Conservation (phyloP, 2,329 filamentous ascomycete genomes). For the Trichothecium roseum region DNA sequence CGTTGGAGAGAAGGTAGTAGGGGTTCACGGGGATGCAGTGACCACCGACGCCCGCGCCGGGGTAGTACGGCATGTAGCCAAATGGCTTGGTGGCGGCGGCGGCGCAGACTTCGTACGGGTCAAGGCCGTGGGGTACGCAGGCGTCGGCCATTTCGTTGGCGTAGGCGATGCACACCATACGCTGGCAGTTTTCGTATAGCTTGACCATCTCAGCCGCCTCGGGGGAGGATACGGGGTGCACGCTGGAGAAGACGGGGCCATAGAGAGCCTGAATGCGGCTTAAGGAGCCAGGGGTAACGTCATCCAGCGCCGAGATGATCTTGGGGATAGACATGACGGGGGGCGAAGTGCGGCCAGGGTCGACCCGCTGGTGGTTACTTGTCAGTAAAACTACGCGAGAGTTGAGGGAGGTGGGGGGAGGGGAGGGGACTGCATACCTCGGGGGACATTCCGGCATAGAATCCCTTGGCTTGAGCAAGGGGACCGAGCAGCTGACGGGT, state of each 20-base stretch:
- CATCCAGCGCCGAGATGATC: conserved; percentile 40
- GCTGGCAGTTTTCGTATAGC: conserved; percentile 47
- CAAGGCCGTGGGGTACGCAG: conserved; percentile 31
- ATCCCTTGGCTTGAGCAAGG: conserved; percentile 27
- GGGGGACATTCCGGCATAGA: conserved; percentile 39
- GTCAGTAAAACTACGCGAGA: background rate
- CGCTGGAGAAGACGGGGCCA: conserved; percentile 31
- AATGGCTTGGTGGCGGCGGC: conserved; percentile 42
- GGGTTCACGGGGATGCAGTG: conserved; percentile 48
- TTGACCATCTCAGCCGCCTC: conserved; percentile 50
- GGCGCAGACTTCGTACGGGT: conserved; percentile 37
- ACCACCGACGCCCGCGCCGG: conserved; percentile 40
- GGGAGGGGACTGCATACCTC: conserved; percentile 16
- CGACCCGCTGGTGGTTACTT: conserved; percentile 19
- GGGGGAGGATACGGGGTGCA: conserved; percentile 37
- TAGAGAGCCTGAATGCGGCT: conserved; percentile 33
- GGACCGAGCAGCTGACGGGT: conserved; percentile 37
- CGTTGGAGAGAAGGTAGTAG: conserved; percentile 39
- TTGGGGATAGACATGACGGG: conserved; percentile 36
- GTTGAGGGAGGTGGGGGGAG: background rate
- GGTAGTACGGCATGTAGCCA: conserved; percentile 37
- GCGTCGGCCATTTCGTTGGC: conserved; percentile 48
- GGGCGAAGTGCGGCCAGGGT: conserved; percentile 34
- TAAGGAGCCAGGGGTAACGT: conserved; percentile 32
- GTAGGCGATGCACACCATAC: conserved; percentile 43